A percentile compares a stretch with the other conserved stretches of the same genome.
phyloP scores from a whole-genome alignment of 108 stramenopile genomes.

The Cylindrotheca fusiformis region DNA sequence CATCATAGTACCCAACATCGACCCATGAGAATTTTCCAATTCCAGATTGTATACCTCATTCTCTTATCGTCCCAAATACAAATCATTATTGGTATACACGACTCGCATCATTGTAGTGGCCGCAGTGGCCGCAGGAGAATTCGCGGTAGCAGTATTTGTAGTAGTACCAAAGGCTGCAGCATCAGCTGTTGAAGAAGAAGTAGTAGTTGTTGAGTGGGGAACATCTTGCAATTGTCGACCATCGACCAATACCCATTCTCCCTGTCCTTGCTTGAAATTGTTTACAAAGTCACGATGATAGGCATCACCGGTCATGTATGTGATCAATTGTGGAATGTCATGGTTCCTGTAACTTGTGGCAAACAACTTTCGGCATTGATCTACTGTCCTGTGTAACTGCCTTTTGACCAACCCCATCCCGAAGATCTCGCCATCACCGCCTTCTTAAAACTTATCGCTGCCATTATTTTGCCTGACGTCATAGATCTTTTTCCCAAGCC shows the following conservation, averaged over 20 bases:
- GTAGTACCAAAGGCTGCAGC: neutral
- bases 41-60: neutral
- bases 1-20: slow-evolving; percentile 31
- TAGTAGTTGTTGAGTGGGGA: neutral
- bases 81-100: slow-evolving; percentile 9
- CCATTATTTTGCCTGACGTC: too few species aligned
- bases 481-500: too few species aligned
- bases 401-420: neutral
- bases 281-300: slow-evolving; percentile 33
- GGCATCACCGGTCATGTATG: neutral
- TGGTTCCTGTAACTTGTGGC: slow-evolving; percentile 1
- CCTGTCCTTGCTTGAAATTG: slow-evolving; percentile 20
- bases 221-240: slow-evolving; percentile 18
- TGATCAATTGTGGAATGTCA: neutral
- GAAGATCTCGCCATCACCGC: too few species aligned
- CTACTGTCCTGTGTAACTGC: slow-evolving; percentile 1
- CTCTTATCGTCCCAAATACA: slow-evolving; percentile 10
- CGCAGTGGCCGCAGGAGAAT: slow-evolving; percentile 7
- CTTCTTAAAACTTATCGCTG: too few species aligned
- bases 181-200: neutral
- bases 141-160: slow-evolving; percentile 7
- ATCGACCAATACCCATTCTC: slow-evolving; percentile 15
- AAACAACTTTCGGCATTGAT: neutral
- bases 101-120: too few species aligned
- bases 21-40: slow-evolving; percentile 10